Conservation (phyloP, 768 basidiomycete species). For the Tulasnella sp. region DNA sequence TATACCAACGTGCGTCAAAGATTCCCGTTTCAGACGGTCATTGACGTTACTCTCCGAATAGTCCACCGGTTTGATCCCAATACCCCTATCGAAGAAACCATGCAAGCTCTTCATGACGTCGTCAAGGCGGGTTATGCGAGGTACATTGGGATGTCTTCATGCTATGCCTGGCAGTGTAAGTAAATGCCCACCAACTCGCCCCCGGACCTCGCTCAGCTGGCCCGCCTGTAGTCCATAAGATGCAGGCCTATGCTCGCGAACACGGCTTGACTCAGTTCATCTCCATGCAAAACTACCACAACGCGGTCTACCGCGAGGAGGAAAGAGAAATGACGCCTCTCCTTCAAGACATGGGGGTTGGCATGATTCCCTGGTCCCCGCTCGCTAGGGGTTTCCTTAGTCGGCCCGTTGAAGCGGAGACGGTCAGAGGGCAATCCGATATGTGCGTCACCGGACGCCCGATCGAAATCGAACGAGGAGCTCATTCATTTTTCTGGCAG, state of each 20-base stretch:
- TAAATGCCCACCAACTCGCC: background rate
- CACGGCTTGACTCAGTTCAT: constrained; percentile 27
- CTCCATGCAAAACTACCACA: constrained; percentile 29
- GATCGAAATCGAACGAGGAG: background rate
- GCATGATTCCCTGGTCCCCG: constrained; percentile 34
- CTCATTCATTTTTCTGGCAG: background rate
- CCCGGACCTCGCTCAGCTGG: background rate
- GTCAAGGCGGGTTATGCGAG: constrained; percentile 20
- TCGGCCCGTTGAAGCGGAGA: constrained; percentile 26
- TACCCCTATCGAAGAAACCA: constrained; percentile 20
- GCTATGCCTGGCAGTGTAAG: constrained; percentile 22
- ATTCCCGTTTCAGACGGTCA: background rate
- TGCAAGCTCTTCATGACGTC: constrained; percentile 19
- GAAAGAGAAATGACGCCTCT: constrained; percentile 28
- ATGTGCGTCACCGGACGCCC: background rate
- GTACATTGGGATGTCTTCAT: constrained; percentile 17
- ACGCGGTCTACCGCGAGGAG: constrained; percentile 29
- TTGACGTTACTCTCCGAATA: background rate
- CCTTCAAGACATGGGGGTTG: constrained; percentile 30
- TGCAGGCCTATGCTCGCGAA: constrained; percentile 12
- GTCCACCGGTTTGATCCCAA: constrained; percentile 18
- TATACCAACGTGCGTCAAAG: constrained; percentile 56
- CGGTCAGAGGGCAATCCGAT: background rate
- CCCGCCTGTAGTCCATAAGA: constrained; percentile 17
- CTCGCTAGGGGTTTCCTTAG: constrained; percentile 32